phyloP scores from a whole-genome alignment of 352 stramenopile species.

The Aphanomyces invadans region DNA sequence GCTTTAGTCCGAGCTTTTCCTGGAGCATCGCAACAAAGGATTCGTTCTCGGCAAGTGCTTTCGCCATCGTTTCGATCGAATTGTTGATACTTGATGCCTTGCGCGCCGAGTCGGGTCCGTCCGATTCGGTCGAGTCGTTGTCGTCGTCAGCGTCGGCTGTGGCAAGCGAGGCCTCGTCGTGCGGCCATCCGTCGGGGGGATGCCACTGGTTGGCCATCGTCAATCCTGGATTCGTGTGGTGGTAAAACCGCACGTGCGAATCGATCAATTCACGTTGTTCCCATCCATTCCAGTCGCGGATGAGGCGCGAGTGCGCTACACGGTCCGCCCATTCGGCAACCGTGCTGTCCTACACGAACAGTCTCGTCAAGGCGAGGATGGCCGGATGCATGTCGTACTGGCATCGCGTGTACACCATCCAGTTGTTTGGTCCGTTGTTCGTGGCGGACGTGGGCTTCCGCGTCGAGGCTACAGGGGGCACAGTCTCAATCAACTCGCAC shows the following conservation, averaged over 20 bases:
- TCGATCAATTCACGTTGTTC: conserved; percentile 46
- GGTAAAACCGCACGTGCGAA: conserved; percentile 62
- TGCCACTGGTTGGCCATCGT: conserved; percentile 45
- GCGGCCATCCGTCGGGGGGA: conserved; percentile 35
- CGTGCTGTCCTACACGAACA: conserved; percentile 16
- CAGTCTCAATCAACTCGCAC: background rate
- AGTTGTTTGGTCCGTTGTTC: background rate
- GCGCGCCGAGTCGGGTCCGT: conserved; percentile 22
- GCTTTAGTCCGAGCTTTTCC: conserved; percentile 48
- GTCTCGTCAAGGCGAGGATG: background rate
- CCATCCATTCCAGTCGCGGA: conserved; percentile 47
- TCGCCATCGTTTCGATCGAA: conserved; percentile 1
- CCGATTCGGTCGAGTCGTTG: conserved; percentile 22
- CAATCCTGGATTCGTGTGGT: conserved; percentile 45
- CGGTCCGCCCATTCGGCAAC: conserved; percentile 45
- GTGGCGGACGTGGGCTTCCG: background rate
- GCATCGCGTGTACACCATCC: conserved; percentile 12
- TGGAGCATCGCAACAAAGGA: conserved; percentile 50
- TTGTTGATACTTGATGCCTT: conserved; percentile 13
- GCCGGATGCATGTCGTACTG: background rate
- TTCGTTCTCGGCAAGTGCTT: conserved; percentile 43
- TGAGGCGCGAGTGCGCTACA: conserved; percentile 37
- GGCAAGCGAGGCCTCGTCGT: background rate
- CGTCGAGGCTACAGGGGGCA: conserved; percentile 2
- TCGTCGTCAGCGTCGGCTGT: conserved; percentile 22